Evolutionary conservation across 129 eudicot genomes (phyloP), one percentile per base, ranked within the genome.

Genomic region (Cynara cardunculus): DNA sequence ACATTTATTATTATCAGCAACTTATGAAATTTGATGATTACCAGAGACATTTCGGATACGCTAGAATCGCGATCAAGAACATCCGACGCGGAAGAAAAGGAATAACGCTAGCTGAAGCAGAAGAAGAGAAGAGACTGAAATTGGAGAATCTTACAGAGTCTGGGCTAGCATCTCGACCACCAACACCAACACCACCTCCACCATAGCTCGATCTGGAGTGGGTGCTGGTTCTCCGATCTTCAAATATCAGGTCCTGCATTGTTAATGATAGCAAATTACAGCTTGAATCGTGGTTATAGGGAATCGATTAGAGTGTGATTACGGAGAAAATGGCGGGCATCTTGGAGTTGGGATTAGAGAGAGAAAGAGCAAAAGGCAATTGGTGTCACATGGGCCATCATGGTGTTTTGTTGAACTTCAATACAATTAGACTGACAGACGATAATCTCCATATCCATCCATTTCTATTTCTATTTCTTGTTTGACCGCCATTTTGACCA

Each of bases 81-180:
- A 78, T 94, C 96, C 7, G 97, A 94, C 12, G 97, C 90, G 66
- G 89, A 95, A 72, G 99, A 95, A 81, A 94, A n/a, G n/a, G n/a
- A n/a, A 89, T 27, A 24, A 89, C 97, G 79, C 97, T 92, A 46
- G 84, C 96, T 31, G 99, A 95, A 82, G 96, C 90, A 19, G 97
- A 95, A 37, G 98, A 90, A 16, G 99, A 95, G 72, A 92, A 90
- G 71, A 87, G 91, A 67, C 91, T 92, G 86, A 91, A 90, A 84
- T 92, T 83, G 12, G 93, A 87, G 84, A 86, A 83, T 31, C 92
- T 92, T 24, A 92, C 93, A 2, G 99, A 95, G 78, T 95, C 96
- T 26, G 99, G 99, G 69, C 97, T 92, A n/a, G 83, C 44, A 59
- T 91, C 92, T 5, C 98, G 94, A 86, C 78, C 72, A 77, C 74